phyloP scores from a whole-genome alignment of 2,329 filamentous ascomycete species.

The Falciphora oryzae region DNA sequence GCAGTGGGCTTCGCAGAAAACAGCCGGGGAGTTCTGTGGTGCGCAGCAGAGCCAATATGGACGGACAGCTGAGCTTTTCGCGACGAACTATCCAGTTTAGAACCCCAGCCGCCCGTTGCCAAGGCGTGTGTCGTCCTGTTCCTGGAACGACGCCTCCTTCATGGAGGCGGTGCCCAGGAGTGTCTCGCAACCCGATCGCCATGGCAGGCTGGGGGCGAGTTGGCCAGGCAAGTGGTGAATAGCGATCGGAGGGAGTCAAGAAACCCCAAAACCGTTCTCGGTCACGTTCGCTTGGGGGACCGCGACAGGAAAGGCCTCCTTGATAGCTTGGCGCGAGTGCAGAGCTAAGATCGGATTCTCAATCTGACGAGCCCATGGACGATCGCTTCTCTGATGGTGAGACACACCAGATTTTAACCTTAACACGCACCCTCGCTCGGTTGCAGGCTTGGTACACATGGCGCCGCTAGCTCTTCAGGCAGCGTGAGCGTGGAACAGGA shows the following conservation, averaged over 20 bases:
- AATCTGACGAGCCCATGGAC: neutral
- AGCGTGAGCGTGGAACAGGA: no score
- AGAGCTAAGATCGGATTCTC: neutral
- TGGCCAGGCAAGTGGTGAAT: neutral
- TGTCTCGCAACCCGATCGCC: neutral
- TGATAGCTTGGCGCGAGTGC: neutral
- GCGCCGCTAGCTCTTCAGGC: neutral
- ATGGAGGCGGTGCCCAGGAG: neutral
- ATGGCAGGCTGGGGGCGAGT: neutral
- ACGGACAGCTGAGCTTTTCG: neutral
- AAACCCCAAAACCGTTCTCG: neutral
- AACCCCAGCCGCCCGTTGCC: neutral
- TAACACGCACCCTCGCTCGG: neutral
- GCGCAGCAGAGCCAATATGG: neutral
- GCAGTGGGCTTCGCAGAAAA: neutral
- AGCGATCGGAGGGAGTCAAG: neutral
- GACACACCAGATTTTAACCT: neutral
- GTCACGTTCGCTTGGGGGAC: neutral
- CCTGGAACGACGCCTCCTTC: neutral
- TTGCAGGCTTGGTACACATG: neutral
- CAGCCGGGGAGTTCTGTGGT: no score
- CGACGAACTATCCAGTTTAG: neutral
- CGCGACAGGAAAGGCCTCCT: neutral
- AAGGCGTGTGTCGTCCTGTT: neutral
- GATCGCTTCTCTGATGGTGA: neutral